Evolutionary conservation across 1,284 basidiomycete species (phyloP).

Genomic region (Rhodotorula sp.): DNA sequence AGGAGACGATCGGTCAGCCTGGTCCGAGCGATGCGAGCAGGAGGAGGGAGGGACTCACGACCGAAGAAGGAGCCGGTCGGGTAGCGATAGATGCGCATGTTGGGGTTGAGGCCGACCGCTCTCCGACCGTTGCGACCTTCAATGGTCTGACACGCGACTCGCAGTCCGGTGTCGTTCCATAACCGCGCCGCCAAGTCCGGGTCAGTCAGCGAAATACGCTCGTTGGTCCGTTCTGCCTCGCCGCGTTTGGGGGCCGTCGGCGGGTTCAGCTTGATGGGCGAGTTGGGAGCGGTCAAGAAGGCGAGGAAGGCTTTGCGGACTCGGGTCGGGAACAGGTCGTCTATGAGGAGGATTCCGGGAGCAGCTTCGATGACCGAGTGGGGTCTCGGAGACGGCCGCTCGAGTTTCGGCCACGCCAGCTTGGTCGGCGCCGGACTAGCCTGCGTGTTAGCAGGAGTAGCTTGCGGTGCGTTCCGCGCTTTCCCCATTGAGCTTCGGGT

Average conservation of each 20-base stretch:
- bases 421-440: not conserved
- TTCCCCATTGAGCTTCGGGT: not conserved
- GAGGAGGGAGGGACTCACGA: slow-evolving; percentile 42
- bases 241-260: slow-evolving; percentile 70
- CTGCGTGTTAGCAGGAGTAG: too few relatives aligned
- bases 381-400: not conserved
- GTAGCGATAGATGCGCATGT: slow-evolving; percentile 51
- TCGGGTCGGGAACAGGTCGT: slow-evolving; percentile 12
- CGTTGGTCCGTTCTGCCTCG: slow-evolving; percentile 72
- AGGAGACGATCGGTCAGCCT: slow-evolving; percentile 44
- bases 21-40: slow-evolving; percentile 3
- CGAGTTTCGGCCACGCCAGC: slow-evolving; percentile 25
- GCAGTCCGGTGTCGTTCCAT: slow-evolving; percentile 44
- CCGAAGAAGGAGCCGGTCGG: slow-evolving; percentile 46
- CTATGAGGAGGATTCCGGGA: slow-evolving; percentile 22
- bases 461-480: not conserved
- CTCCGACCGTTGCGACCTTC: slow-evolving; percentile 9
- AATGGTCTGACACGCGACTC: slow-evolving; percentile 3
- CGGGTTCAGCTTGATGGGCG: not conserved
- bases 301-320: slow-evolving; percentile 6
- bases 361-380: not conserved
- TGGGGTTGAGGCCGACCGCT: slow-evolving; percentile 47
- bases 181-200: slow-evolving; percentile 62
- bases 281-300: slow-evolving; percentile 1
- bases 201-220: slow-evolving; percentile 64